A percentile compares a stretch with the other conserved stretches of the same genome.
phyloP scores from a whole-genome alignment of 768 basidiomycete species.

The Ramaria sp. region DNA sequence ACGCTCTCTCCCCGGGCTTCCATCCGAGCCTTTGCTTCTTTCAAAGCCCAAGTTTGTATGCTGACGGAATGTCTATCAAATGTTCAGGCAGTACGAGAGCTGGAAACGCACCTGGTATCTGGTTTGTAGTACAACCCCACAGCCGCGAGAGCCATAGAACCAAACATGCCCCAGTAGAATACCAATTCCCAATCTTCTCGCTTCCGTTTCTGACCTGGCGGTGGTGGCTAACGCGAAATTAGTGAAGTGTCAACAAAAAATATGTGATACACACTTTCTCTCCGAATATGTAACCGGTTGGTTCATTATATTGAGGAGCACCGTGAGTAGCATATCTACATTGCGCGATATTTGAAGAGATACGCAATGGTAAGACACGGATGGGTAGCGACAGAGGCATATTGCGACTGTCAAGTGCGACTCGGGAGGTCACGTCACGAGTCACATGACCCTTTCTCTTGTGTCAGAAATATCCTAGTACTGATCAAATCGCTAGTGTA shows the following conservation, averaged over 20 bases:
- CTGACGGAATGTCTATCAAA: constrained; percentile 28
- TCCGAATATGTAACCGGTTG: constrained; percentile 76
- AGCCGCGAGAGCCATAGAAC: constrained; percentile 63
- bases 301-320: constrained; percentile 80
- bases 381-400: background rate
- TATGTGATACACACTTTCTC: constrained; percentile 58
- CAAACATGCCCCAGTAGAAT: constrained; percentile 90
- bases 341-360: background rate
- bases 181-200: constrained; percentile 87
- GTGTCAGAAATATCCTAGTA: too few species aligned
- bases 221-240: constrained; percentile 42
- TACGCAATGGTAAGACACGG: constrained; percentile 3
- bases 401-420: background rate
- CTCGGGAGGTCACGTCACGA: too few species aligned
- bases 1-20: constrained; percentile 87
- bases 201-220: constrained; percentile 74
- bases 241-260: constrained; percentile 1
- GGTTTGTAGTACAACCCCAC: constrained; percentile 87
- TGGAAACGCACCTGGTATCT: constrained; percentile 65
- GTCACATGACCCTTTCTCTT: too few species aligned
- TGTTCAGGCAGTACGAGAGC: background rate
- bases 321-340: constrained; percentile 22
- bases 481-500: too few species aligned
- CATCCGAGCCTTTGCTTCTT: constrained; percentile 84
- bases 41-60: constrained; percentile 86